These are phyloP conservation scores for Pharnaceum exiguum DNA, from an alignment of 148 eudicot genomes.

Conservation along the genomic window DNA sequence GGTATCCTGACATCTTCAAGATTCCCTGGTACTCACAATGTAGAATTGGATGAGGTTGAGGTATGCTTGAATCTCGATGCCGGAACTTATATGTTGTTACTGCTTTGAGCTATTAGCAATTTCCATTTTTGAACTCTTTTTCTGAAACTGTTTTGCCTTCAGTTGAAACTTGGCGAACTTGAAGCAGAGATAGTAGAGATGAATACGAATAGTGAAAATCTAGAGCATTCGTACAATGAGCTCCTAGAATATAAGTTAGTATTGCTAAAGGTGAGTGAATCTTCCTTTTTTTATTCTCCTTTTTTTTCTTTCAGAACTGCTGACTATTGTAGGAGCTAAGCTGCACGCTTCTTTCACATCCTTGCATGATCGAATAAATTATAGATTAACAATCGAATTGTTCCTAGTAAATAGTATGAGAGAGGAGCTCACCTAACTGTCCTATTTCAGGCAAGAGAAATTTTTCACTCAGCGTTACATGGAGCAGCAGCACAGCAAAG, in stretches of 20 bases:
- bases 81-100: neutral
- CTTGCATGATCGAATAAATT: too few relatives aligned
- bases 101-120: neutral
- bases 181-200: conserved; percentile 70
- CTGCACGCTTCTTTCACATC: too few relatives aligned
- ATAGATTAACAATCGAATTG: too few relatives aligned
- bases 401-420: too few relatives aligned
- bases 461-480: conserved; percentile 61
- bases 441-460: conserved; percentile 59
- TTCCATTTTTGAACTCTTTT: neutral
- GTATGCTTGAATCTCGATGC: conserved; percentile 26
- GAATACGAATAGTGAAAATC: conserved; percentile 64
- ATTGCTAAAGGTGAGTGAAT: conserved; percentile 50
- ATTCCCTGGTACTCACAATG: conserved; percentile 25
- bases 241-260: conserved; percentile 77
- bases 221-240: conserved; percentile 65
- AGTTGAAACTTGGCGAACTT: conserved; percentile 65
- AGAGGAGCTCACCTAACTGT: neutral
- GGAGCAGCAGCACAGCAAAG: conserved; percentile 55
- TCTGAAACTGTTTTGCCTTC: conserved; percentile 9
- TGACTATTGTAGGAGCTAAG: too few relatives aligned
- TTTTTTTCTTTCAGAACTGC: too few relatives aligned
- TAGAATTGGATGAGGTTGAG: conserved; percentile 67
- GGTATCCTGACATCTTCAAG: conserved; percentile 51
- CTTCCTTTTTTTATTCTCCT: neutral